Base-by-base conservation (phyloP, 2,329 filamentous ascomycete genomes). In the Pseudogymnoascus sp. region DNA sequence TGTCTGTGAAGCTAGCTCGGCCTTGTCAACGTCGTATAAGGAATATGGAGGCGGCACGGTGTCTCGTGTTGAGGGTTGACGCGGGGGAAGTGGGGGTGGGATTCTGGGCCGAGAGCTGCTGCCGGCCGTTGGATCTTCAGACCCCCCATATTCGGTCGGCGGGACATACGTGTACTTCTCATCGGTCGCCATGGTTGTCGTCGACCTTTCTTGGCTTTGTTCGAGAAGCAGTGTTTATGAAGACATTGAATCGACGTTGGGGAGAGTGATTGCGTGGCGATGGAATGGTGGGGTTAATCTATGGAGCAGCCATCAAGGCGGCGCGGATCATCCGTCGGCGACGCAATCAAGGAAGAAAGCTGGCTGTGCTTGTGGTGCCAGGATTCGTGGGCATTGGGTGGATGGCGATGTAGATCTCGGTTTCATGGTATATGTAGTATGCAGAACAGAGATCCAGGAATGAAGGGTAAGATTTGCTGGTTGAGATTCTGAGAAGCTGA, bases 41-140 rank as follows among this genome's bases (percentile, higher is more conserved):
- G 67, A 67, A 29, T 72, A 72, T 62, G 71, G 66, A 26, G 71
- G 71, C 62, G 70, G 70, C 23, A 55, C 45, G 64, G 67, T 38
- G 12, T 43, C 58, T 38, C 59, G 67, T 35, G 58, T 43, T 31
- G 66, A 66, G 26, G 37, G 38, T 31, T 37, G 63, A 65, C 69
- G 66, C 29, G 71, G 70, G 10, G 70, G 71, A 12, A 71, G 67
- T 37, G 70, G 67, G 62, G 71, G 71, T 19, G 65, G 64, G 38
- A 59, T 59, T 63, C 45, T 55, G 45, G 45, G 16, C 21, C 23
- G 45, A 33, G 45, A 55, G 45, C 45, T 55, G 45, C 45, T 55
- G 45, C 23, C 23, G 16, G 45, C 38, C 38, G 38, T 19, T 41
- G 38, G 38, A 21, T 41, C 38, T 21, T 41, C 7, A 41, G 38